phyloP scores from a whole-genome alignment of 345 rosid species.

The Salix purpurea region DNA sequence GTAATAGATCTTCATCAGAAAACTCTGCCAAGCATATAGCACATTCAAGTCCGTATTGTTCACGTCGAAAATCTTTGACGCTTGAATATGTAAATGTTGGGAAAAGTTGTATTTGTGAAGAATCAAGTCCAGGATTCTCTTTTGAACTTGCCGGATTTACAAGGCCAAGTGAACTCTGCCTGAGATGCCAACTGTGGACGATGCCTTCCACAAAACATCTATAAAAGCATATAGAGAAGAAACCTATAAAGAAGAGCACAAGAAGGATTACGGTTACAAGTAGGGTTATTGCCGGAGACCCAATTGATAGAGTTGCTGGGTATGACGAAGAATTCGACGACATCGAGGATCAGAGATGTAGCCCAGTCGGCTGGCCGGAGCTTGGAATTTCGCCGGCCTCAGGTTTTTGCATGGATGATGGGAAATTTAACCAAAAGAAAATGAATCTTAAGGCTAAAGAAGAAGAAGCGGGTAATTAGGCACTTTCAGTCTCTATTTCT shows the following conservation, averaged over 20 bases:
- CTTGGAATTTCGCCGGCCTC: conserved; percentile 39
- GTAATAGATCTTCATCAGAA: conserved; percentile 53
- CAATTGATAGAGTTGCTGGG: conserved; percentile 2
- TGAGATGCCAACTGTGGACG: conserved; percentile 35
- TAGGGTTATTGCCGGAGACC: conserved; percentile 45
- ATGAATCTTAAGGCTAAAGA: neutral
- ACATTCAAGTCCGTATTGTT: conserved; percentile 65
- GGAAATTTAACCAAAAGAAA: neutral
- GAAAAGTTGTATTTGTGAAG: conserved; percentile 45
- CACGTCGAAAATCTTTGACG: conserved; percentile 53
- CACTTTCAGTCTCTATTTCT: neutral
- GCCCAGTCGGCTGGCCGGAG: conserved; percentile 43
- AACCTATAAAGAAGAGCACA: conserved; percentile 55
- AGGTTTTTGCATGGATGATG: conserved; percentile 32
- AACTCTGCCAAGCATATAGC: conserved; percentile 76
- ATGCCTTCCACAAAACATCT: conserved; percentile 52
- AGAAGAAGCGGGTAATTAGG: neutral
- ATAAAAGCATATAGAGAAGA: conserved; percentile 60
- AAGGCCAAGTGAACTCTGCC: conserved; percentile 27
- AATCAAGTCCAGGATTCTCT: conserved; percentile 50
- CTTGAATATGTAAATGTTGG: conserved; percentile 57
- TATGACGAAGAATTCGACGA: conserved; percentile 12
- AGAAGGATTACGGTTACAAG: conserved; percentile 53
- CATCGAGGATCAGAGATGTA: conserved; percentile 26
- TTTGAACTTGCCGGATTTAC: conserved; percentile 1